phyloP scores from a whole-genome alignment of 352 stramenopile species.

The Phytophthora pinifolia region DNA sequence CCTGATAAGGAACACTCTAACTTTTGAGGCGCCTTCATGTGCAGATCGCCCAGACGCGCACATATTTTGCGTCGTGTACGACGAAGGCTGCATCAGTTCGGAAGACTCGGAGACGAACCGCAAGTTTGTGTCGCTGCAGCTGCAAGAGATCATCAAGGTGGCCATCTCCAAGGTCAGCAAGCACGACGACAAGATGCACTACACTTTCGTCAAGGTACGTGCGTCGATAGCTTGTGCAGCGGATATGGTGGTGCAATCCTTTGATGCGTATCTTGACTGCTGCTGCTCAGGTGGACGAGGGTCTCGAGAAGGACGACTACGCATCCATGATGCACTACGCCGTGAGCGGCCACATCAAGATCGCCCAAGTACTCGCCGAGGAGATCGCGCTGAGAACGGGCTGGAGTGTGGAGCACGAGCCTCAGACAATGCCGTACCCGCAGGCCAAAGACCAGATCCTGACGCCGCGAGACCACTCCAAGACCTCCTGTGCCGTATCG shows the following conservation, averaged over 20 bases:
- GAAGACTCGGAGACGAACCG: constrained; percentile 75
- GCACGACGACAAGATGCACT: constrained; percentile 83
- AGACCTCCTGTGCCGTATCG: constrained; percentile 36
- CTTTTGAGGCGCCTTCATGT: not conserved
- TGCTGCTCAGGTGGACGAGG: constrained; percentile 55
- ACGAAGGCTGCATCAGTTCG: constrained; percentile 80
- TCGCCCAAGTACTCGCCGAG: constrained; percentile 66
- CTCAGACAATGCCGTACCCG: constrained; percentile 74
- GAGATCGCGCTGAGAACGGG: constrained; percentile 71
- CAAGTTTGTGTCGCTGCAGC: constrained; percentile 74
- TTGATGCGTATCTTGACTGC: no score
- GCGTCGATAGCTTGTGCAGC: not conserved
- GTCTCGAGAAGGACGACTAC: constrained; percentile 66
- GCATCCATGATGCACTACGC: constrained; percentile 83
- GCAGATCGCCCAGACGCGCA: constrained; percentile 77
- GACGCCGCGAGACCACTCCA: constrained; percentile 56
- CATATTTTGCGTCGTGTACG: constrained; percentile 87
- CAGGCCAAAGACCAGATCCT: constrained; percentile 81
- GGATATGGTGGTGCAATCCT: not conserved
- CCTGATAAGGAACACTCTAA: not conserved
- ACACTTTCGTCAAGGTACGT: constrained; percentile 73
- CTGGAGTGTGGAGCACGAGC: constrained; percentile 55
- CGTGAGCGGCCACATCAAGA: constrained; percentile 84
- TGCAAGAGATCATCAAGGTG: constrained; percentile 87
- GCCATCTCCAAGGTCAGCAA: constrained; percentile 78